Evolutionary conservation across 306 rosid genomes (phyloP).

Genomic region (Prunus davidiana): DNA sequence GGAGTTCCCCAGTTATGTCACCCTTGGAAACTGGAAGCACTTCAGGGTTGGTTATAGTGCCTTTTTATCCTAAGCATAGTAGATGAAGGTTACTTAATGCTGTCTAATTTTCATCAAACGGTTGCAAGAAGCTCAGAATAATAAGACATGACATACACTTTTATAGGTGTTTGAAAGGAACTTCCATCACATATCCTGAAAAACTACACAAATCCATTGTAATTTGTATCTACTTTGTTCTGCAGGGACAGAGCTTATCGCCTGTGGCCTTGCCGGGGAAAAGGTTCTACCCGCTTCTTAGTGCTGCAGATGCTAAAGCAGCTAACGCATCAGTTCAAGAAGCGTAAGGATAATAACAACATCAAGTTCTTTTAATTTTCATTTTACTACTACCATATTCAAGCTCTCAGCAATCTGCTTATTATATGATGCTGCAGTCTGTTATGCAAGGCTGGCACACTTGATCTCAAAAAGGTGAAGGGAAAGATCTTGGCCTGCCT

Average conservation of each 20-base stretch:
- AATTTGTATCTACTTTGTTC: slow-evolving; percentile 8
- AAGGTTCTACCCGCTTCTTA: slow-evolving; percentile 51
- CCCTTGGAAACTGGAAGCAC: slow-evolving; percentile 48
- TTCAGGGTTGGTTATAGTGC: slow-evolving; percentile 43
- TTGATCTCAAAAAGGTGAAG: slow-evolving; percentile 74
- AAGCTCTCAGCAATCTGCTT: neutral
- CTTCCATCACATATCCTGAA: neutral
- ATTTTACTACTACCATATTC: neutral
- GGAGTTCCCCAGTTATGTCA: slow-evolving; percentile 56
- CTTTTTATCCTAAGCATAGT: neutral
- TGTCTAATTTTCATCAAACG: too few species aligned
- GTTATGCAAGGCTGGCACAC: slow-evolving; percentile 72
- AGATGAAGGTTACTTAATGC: too few species aligned
- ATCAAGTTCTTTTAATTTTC: neutral
- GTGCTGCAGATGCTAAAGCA: slow-evolving; percentile 55
- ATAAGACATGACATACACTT: neutral
- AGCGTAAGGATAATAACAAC: slow-evolving; percentile 56
- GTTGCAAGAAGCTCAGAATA: neutral
- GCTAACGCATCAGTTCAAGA: slow-evolving; percentile 48
- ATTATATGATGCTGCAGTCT: slow-evolving; percentile 34
- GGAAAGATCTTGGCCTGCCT: slow-evolving; percentile 83
- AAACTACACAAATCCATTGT: neutral
- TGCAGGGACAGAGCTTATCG: slow-evolving; percentile 81
- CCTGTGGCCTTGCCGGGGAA: slow-evolving; percentile 31
- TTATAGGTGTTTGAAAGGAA: neutral